Percentiles rank a stretch among this genome's conserved stretches.
Evolutionary conservation across 176 grass and related monocot genomes (phyloP).

Genomic region (Triticum aestivum): IWGSC_CS_RefSeq_v2.1 NC_057796.1:418872157-418872656

Average conservation of each 20-base stretch:
- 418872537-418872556: slow-evolving; percentile 62
- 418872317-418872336: background rate
- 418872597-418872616: background rate
- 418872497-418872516: slow-evolving; percentile 83
- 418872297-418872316: background rate
- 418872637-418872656: background rate
- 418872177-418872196: background rate
- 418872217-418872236: background rate
- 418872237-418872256: background rate
- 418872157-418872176: background rate
- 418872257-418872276: background rate
- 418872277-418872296: background rate
- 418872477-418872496: slow-evolving; percentile 93
- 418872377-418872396: background rate
- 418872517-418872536: slow-evolving; percentile 93
- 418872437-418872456: slow-evolving; percentile 81
- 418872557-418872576: slow-evolving; percentile 20
- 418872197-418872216: background rate
- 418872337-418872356: slow-evolving; percentile 18
- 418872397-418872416: slow-evolving; percentile 14
- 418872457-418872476: slow-evolving; percentile 94
- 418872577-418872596: slow-evolving; percentile 2
- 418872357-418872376: background rate
- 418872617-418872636: slow-evolving; percentile 3
- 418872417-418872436: slow-evolving; percentile 95